Conservation (phyloP, 352 stramenopile genomes). For the Aphanomyces stellatus region DNA sequence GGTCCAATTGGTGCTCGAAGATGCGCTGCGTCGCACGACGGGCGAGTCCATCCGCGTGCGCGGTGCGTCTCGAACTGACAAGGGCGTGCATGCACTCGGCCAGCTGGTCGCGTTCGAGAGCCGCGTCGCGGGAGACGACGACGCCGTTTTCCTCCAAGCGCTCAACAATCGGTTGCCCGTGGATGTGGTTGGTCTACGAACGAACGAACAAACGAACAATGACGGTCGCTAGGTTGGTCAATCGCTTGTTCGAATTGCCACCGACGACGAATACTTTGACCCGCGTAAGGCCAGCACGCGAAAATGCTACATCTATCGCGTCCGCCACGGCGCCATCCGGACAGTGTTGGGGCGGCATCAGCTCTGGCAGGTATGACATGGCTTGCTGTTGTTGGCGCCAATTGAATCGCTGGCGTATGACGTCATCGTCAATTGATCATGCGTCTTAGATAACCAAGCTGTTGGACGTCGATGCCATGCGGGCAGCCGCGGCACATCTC, state of each 20-base stretch:
- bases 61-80: constrained; percentile 87
- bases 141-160: constrained; percentile 38
- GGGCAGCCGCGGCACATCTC: constrained; percentile 25
- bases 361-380: constrained; percentile 38
- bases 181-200: constrained; percentile 41
- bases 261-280: constrained; percentile 43
- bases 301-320: constrained; percentile 63
- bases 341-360: constrained; percentile 39
- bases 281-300: constrained; percentile 34
- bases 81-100: constrained; percentile 85
- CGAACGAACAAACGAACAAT: constrained; percentile 23
- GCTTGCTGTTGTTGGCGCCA: no score
- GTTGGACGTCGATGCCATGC: constrained; percentile 50
- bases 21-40: constrained; percentile 58
- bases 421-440: no score
- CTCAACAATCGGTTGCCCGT: constrained; percentile 64
- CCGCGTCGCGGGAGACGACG: constrained; percentile 35
- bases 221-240: no score
- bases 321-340: constrained; percentile 42
- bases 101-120: constrained; percentile 88
- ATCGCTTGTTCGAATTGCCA: no score
- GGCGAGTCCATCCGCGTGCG: constrained; percentile 66
- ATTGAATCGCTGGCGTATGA: no score
- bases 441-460: constrained; percentile 43
- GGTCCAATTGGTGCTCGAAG: constrained; percentile 64